Base-by-base conservation (phyloP, 352 stramenopile genomes). In the Globisporangium nodosum region DNA sequence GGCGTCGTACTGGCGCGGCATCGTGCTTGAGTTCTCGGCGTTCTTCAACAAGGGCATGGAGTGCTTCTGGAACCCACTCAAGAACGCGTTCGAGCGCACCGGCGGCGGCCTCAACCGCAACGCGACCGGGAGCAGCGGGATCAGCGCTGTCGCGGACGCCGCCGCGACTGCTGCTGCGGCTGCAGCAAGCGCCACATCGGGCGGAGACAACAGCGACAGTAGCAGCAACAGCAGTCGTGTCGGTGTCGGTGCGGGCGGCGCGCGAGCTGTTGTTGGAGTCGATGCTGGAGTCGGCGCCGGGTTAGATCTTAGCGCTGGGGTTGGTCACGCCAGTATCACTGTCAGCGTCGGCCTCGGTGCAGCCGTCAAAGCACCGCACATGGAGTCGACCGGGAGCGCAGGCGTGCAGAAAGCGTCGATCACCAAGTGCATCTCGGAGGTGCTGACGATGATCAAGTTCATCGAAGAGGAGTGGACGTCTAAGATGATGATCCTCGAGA, bases 401-500 rank as follows among this genome's bases (percentile, higher is more conserved):
- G 51, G 48, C 1, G 49, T 42, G 6, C 60, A 40, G 27, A 58
- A 56, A 46, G 60, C 55, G 31, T 73, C 70, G 24, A 69, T 85
- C 57, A 69, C 71, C 3, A 78, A 85, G 58, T 80, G 71, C 56
- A 82, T 79, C 42, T 76, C 73, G 39, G 80, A 88, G 50, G 68
- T 90, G 42, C 60, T 90, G 50, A 80, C 68, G 20, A 81, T 76
- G 73, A 71, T 88, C 57, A 78, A 78, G 50, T 85, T 84, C 43
- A 73, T 87, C 30, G 80, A 88, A 58, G 70, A 81, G 33, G 80
- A 90, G 60, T 90, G 80, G 80, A 76, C 73, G 30, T 73, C 80
- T 8, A 90, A 87, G 68, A 76, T 88, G 68, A 57, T 85, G 52
- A 87, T 90, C 42, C 60, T 90, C 3, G 80, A 90, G 64, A 76